Base-by-base conservation (phyloP, 75 land plant genomes). In the Cryptomeria japonica region DNA sequence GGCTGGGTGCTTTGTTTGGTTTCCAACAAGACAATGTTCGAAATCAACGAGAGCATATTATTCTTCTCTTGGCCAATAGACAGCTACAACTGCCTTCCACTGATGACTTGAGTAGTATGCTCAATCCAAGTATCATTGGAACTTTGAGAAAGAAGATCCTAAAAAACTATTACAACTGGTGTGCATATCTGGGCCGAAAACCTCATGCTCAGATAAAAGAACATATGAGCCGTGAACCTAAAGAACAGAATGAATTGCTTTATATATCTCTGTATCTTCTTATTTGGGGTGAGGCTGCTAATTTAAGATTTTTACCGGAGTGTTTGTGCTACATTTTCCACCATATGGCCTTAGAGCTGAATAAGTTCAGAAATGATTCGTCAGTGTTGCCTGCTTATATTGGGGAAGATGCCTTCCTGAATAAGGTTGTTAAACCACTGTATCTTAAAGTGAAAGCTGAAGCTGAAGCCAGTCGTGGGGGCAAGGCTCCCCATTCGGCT, bases 201-300 rank as follows among this genome's bases (percentile, higher is more conserved):
- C 36, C 85, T 32, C 32, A 86, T 84, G 88, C 41, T 84, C 46
- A 44, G n/a, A 38, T 44, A 44, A 86, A 41, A 87, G 85, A 15
- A 34, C 85, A 31, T 51, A 68, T 38, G 61, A 25, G 80, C 53
- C 8, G 10, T 51, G 70, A 18, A 39, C 58, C 31, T 37, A 90
- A 88, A 39, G 89, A 83, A 32, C 93, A 93, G 39, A 87, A 92
- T 34, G 97, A 97, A 83, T 88, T 97, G 13, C 88, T 97, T 9
- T 97, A 97, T 85, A 88, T 90, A 13, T 89, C 91, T 39, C 96
- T 97, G 36, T 97, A 91, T 84, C 91, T 97, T 22, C 91, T 97
- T 6, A 90, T 96, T 47, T 97, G 99, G 99, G 99, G 99, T 39
- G 99, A 97, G 90, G 91, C 99, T 14, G 97, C 93, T 1, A 97